These are phyloP conservation scores for Parietaria judaica DNA, from an alignment of 306 rosid genomes.

Conservation along the genomic window DNA sequence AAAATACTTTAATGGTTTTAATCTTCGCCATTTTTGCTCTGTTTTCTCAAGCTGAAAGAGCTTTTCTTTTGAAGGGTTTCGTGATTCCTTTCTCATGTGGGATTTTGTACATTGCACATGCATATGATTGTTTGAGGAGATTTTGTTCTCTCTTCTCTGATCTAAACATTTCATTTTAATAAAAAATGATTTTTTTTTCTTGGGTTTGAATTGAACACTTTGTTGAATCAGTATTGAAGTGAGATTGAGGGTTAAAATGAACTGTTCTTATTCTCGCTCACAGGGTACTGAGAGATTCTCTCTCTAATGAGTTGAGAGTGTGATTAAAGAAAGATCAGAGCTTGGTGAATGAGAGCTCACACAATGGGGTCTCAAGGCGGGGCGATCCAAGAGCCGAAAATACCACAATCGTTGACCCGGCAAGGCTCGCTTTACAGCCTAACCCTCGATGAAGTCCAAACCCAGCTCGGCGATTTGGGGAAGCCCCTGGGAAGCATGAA, in stretches of 20 bases:
- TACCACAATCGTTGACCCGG: conserved; percentile 50
- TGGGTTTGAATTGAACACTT: not conserved
- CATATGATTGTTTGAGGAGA: conserved; percentile 1
- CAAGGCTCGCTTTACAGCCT: conserved; percentile 82
- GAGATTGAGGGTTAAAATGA: not conserved
- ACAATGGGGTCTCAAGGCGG: conserved; percentile 82
- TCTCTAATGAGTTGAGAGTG: conserved; percentile 3
- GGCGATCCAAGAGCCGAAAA: conserved; percentile 58
- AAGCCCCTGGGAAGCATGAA: conserved; percentile 93
- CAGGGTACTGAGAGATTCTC: conserved; percentile 4
- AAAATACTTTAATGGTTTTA: not conserved
- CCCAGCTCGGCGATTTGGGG: conserved; percentile 83
- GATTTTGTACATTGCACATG: conserved; percentile 2
- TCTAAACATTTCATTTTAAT: not conserved
- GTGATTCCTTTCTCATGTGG: not conserved
- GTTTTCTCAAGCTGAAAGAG: not conserved
- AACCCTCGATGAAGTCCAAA: conserved; percentile 87
- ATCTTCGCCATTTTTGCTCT: conserved; percentile 5
- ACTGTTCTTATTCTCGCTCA: not conserved
- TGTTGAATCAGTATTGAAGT: not conserved
- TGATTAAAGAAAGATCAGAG: not conserved
- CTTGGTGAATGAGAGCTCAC: conserved; percentile 46
- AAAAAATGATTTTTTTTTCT: not conserved
- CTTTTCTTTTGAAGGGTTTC: not conserved
- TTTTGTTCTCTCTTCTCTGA: not conserved